Conservation (phyloP, 768 basidiomycete species). For the Termitomyces sp. region DNA sequence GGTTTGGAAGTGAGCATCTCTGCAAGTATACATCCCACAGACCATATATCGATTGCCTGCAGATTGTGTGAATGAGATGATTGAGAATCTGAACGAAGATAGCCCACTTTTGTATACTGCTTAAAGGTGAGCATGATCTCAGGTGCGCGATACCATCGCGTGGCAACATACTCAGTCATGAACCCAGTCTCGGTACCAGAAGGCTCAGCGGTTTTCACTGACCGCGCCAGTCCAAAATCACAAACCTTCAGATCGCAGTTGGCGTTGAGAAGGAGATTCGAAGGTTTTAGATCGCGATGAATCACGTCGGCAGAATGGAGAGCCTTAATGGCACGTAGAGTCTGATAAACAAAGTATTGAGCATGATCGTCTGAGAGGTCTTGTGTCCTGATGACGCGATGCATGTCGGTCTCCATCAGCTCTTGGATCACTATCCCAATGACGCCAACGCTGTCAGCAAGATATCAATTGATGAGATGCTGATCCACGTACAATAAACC, state of each 20-base stretch:
- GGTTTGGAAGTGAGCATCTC: slow-evolving; percentile 98
- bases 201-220: slow-evolving; percentile 79
- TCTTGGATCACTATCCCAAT: slow-evolving; percentile 70
- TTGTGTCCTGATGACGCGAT: slow-evolving; percentile 93
- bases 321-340: slow-evolving; percentile 91
- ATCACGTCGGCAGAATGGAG: slow-evolving; percentile 96
- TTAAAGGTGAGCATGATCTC: slow-evolving; percentile 99
- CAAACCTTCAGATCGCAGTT: slow-evolving; percentile 95
- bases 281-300: slow-evolving; percentile 94
- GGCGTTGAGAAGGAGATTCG: slow-evolving; percentile 94
- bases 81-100: slow-evolving; percentile 3
- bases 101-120: slow-evolving; percentile 82
- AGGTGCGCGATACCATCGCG: slow-evolving; percentile 97
- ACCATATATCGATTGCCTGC: slow-evolving; percentile 85
- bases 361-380: slow-evolving; percentile 94
- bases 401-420: slow-evolving; percentile 95
- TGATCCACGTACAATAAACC: slow-evolving; percentile 55
- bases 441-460: neutral
- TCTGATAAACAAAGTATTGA: slow-evolving; percentile 92
- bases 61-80: slow-evolving; percentile 1
- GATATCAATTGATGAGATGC: neutral
- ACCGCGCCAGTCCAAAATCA: slow-evolving; percentile 94
- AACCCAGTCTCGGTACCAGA: slow-evolving; percentile 81
- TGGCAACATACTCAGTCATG: slow-evolving; percentile 98
- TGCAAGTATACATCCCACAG: slow-evolving; percentile 82